A percentile compares a stretch with the other conserved stretches of the same genome.
These are phyloP conservation scores for Paspalum notatum DNA, from an alignment of 176 grass and related monocot genomes.

Conservation along the genomic window DNA sequence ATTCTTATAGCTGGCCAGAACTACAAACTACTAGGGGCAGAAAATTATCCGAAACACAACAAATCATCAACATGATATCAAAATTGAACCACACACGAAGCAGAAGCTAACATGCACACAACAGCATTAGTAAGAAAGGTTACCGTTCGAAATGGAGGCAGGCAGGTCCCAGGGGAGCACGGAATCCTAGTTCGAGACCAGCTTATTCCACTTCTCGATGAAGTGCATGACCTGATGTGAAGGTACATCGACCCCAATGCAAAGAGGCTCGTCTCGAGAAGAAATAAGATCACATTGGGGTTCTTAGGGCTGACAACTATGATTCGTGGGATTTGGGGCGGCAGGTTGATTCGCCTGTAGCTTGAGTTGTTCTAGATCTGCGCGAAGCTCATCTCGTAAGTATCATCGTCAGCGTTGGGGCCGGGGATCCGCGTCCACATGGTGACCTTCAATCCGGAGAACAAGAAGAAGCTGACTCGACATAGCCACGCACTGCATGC, in stretches of 20 bases:
- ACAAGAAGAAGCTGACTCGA: too few relatives aligned
- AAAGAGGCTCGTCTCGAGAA: not conserved
- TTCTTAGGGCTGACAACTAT: not conserved
- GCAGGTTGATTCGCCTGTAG: not conserved
- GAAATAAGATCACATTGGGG: constrained; percentile 2
- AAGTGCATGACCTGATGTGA: not conserved
- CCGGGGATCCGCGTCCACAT: not conserved
- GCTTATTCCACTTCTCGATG: not conserved
- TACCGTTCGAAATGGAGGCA: not conserved
- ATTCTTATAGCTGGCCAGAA: not conserved
- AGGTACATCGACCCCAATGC: not conserved
- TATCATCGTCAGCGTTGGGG: not conserved
- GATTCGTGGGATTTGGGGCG: not conserved
- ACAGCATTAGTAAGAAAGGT: not conserved
- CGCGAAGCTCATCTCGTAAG: not conserved
- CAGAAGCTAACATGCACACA: too few relatives aligned
- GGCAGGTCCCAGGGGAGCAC: constrained; percentile 12
- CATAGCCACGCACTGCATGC: not conserved
- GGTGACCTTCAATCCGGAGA: not conserved
- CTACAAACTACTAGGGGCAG: too few relatives aligned
- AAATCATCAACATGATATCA: too few relatives aligned
- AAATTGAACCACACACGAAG: too few relatives aligned
- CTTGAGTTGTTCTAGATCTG: not conserved
- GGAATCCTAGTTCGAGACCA: not conserved
- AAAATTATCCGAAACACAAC: too few relatives aligned